phyloP scores from a whole-genome alignment of 257 asterid genomes.

The Capsicum chinense region DNA sequence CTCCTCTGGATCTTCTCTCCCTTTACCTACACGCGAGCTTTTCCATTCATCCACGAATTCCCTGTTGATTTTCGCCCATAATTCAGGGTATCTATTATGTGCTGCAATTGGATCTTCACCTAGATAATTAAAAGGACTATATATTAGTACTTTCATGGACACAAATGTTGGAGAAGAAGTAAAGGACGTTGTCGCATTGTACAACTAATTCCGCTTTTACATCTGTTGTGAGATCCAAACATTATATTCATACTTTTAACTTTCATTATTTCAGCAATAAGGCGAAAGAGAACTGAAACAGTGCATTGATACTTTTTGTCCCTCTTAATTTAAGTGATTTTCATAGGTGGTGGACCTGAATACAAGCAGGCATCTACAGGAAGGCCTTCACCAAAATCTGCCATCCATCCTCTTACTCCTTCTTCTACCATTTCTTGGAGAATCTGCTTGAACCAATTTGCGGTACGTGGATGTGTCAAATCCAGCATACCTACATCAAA shows the following conservation, averaged over 20 bases:
- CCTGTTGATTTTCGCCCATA: constrained; percentile 82
- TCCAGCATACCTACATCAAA: constrained; percentile 96
- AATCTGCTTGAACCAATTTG: constrained; percentile 83
- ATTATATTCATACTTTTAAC: neutral
- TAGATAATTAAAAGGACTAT: constrained; percentile 38
- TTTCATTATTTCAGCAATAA: neutral
- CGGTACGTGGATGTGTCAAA: constrained; percentile 76
- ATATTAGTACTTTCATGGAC: constrained; percentile 15
- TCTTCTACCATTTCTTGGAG: constrained; percentile 85
- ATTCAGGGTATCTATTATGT: constrained; percentile 89
- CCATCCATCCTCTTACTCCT: constrained; percentile 99
- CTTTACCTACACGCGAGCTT: constrained; percentile 42
- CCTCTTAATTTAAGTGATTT: constrained; percentile 4
- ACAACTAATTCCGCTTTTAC: neutral
- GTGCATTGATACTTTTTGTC: neutral
- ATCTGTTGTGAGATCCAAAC: neutral
- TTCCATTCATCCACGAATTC: constrained; percentile 88
- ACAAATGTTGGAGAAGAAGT: neutral
- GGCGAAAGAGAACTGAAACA: neutral
- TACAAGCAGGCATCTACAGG: constrained; percentile 90
- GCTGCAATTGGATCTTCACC: constrained; percentile 94
- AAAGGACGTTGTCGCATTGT: neutral
- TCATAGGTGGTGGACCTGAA: constrained; percentile 54
- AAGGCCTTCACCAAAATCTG: constrained; percentile 97
- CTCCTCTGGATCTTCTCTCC: constrained; percentile 51